Evolutionary conservation across 2,329 filamentous ascomycete genomes (phyloP).

Genomic region (Coniochaeta pulveracea): DNA sequence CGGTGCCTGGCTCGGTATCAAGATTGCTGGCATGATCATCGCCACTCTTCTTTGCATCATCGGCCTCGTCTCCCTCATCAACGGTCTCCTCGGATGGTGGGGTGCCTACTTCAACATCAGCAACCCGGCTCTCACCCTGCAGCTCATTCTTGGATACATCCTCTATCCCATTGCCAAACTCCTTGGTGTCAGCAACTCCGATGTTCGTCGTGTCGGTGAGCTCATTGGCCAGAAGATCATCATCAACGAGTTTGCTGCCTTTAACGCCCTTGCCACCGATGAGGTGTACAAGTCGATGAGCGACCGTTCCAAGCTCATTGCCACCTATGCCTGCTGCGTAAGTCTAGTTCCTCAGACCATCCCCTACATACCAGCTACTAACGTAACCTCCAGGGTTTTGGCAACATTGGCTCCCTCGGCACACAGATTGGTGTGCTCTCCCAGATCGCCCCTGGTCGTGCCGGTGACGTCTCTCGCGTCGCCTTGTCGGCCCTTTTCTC

Average conservation of each 20-base stretch:
- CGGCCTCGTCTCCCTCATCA: conserved; percentile 60
- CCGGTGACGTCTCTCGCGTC: conserved; percentile 64
- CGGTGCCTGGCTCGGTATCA: conserved; percentile 75
- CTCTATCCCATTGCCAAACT: conserved; percentile 72
- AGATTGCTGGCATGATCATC: conserved; percentile 76
- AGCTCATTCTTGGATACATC: conserved; percentile 66
- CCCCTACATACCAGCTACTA: conserved; percentile 8
- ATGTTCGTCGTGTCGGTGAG: conserved; percentile 61
- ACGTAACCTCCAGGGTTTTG: conserved; percentile 41
- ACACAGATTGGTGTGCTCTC: conserved; percentile 83
- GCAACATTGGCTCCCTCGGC: conserved; percentile 78
- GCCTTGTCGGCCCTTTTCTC: conserved; percentile 68
- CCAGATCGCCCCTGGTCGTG: conserved; percentile 64
- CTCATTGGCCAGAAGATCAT: conserved; percentile 76
- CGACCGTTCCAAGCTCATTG: conserved; percentile 65
- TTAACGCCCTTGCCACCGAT: conserved; percentile 38
- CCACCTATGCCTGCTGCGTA: conserved; percentile 71
- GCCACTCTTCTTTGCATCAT: conserved; percentile 76
- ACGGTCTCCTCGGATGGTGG: conserved; percentile 76
- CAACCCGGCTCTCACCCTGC: conserved; percentile 57
- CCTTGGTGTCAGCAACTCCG: conserved; percentile 59
- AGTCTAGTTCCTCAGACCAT: conserved; percentile 29
- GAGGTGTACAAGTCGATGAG: conserved; percentile 46
- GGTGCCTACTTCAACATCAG: conserved; percentile 67
- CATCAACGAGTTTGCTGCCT: conserved; percentile 75